phyloP scores from a whole-genome alignment of 257 asterid species.

The Solanum paucissectum region DNA sequence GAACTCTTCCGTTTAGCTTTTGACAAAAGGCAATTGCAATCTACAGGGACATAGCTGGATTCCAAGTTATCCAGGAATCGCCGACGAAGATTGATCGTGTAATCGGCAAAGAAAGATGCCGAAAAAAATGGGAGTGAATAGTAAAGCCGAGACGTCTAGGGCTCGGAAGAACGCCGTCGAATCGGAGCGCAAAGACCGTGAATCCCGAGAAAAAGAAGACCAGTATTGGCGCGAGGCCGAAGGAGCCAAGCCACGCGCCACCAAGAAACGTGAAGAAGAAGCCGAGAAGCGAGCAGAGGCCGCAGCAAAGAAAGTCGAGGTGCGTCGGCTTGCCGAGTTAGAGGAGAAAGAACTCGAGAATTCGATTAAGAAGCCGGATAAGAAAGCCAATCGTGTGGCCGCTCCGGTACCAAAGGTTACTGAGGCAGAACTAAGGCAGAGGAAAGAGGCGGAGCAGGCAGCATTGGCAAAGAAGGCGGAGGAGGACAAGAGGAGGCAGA shows the following conservation, averaged over 20 bases:
- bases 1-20: background rate
- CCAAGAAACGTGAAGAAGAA: conserved; percentile 88
- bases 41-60: background rate
- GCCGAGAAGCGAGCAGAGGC: conserved; percentile 79
- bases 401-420: conserved; percentile 82
- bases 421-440: conserved; percentile 63
- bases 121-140: conserved; percentile 89
- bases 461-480: conserved; percentile 44
- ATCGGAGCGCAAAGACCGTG: conserved; percentile 79
- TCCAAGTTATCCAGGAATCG: background rate
- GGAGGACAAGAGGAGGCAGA: conserved; percentile 68
- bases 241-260: conserved; percentile 80
- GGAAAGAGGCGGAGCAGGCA: conserved; percentile 74
- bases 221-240: conserved; percentile 95
- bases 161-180: conserved; percentile 63
- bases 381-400: conserved; percentile 67
- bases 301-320: conserved; percentile 81
- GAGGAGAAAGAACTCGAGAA: conserved; percentile 82
- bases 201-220: conserved; percentile 64
- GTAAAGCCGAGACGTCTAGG: conserved; percentile 91
- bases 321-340: conserved; percentile 68
- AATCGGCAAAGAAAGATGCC: conserved; percentile 38
- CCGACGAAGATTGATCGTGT: background rate
- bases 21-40: background rate
- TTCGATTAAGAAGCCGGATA: conserved; percentile 61